Percentiles rank a stretch among this genome's conserved stretches.
Evolutionary conservation across 306 rosid genomes (phyloP).

Genomic region (Cercis canadensis): DNA sequence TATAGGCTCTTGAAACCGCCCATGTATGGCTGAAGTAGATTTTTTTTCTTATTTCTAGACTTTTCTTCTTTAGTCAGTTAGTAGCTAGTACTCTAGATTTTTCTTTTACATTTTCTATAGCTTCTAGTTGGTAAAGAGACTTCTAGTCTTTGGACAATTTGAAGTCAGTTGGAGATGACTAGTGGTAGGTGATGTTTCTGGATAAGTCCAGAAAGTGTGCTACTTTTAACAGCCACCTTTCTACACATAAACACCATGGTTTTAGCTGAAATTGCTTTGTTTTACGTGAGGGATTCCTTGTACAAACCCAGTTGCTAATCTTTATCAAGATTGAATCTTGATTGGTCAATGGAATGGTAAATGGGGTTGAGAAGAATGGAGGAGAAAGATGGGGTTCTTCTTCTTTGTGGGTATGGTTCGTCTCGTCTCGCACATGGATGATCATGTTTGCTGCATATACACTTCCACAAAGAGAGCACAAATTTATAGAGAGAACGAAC

Average conservation of each 20-base stretch:
- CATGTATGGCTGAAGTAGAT: no score
- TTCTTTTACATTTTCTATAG: no score
- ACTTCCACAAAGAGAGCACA: not conserved
- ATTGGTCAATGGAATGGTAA: constrained; percentile 64
- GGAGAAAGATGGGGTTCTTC: constrained; percentile 77
- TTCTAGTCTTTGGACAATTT: no score
- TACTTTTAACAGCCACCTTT: no score
- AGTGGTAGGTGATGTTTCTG: no score
- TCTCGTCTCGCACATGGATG: constrained; percentile 24
- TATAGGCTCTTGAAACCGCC: no score
- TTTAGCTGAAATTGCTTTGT: constrained; percentile 24
- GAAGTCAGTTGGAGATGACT: no score
- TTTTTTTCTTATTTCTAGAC: no score
- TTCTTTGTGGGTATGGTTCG: constrained; percentile 52
- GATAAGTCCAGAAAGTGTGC: no score
- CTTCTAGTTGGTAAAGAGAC: no score
- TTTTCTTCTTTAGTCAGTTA: no score
- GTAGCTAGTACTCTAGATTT: no score
- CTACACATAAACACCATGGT: not conserved
- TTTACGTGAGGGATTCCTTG: constrained; percentile 30
- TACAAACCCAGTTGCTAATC: constrained; percentile 34
- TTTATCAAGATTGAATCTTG: constrained; percentile 48
- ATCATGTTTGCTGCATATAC: constrained; percentile 40
- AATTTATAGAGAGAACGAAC: constrained; percentile 37
- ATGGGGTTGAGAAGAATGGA: constrained; percentile 65